phyloP scores from a whole-genome alignment of 768 basidiomycete species.

The Mycena latifolia region DNA sequence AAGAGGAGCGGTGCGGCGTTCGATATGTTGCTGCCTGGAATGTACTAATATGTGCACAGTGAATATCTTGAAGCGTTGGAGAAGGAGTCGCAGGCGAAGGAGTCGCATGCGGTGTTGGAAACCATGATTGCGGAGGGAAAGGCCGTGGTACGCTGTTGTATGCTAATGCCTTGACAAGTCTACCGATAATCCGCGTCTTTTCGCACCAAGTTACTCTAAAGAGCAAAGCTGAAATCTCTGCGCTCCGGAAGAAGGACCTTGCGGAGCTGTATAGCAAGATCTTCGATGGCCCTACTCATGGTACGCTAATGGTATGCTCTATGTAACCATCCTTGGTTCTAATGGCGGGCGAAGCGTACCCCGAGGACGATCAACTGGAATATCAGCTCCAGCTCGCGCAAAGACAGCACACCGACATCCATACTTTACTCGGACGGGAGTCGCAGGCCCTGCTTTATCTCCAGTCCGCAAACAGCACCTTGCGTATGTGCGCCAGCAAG shows the following conservation, averaged over 20 bases:
- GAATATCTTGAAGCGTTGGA: constrained; percentile 59
- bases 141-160: no score
- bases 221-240: constrained; percentile 45
- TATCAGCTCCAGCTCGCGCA: constrained; percentile 49
- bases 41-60: constrained; percentile 42
- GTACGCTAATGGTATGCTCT: constrained; percentile 36
- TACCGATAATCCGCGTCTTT: no score
- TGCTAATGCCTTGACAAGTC: no score
- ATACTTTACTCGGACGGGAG: constrained; percentile 52
- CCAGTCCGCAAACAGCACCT: constrained; percentile 48
- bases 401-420: constrained; percentile 49
- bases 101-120: constrained; percentile 44
- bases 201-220: no score
- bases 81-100: constrained; percentile 51
- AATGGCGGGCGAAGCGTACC: constrained; percentile 48
- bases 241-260: constrained; percentile 51
- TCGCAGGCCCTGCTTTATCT: constrained; percentile 55
- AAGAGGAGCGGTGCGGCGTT: constrained; percentile 57
- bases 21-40: neutral
- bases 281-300: constrained; percentile 59
- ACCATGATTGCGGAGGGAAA: constrained; percentile 51
- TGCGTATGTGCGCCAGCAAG: constrained; percentile 47
- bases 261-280: constrained; percentile 52
- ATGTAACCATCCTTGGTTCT: neutral
- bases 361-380: constrained; percentile 60